These are phyloP conservation scores for Acacia concinna DNA, from an alignment of 331 rosid species.

Conservation along the genomic window DNA sequence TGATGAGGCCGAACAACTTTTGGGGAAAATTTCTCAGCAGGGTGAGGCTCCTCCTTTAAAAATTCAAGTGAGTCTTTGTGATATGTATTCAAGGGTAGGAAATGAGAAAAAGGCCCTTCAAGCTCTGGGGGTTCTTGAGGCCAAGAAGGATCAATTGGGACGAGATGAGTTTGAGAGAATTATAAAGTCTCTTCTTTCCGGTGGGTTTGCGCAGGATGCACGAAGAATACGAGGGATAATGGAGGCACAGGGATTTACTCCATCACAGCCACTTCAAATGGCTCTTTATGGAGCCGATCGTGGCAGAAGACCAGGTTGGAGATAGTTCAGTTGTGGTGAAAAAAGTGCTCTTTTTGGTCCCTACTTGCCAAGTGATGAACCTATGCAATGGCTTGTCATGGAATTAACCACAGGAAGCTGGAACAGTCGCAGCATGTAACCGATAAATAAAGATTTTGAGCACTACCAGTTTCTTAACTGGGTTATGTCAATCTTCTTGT, in stretches of 20 bases:
- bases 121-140: conserved; percentile 69
- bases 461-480: conserved; percentile 22
- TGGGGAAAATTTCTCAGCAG: conserved; percentile 64
- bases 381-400: conserved; percentile 7
- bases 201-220: conserved; percentile 71
- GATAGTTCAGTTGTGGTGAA: conserved; percentile 38
- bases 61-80: conserved; percentile 77
- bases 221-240: conserved; percentile 49
- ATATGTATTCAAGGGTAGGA: conserved; percentile 74
- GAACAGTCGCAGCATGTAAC: conserved; percentile 30
- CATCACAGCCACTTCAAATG: conserved; percentile 29
- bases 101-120: conserved; percentile 79
- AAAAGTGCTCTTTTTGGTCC: conserved; percentile 14
- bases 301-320: conserved; percentile 3
- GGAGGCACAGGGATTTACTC: conserved; percentile 67
- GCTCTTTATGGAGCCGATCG: conserved; percentile 29
- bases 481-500: conserved; percentile 27
- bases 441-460: conserved; percentile 34
- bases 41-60: conserved; percentile 74
- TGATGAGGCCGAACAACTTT: conserved; percentile 73
- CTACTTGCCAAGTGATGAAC: conserved; percentile 28
- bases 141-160: conserved; percentile 66
- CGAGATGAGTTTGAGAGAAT: conserved; percentile 61
- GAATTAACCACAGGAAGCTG: conserved; percentile 27
- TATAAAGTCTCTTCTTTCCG: conserved; percentile 47